Percentiles rank a stretch among this genome's conserved stretches.
These are phyloP conservation scores for Athelia sp. DNA, from an alignment of 1,284 basidiomycete species.

Conservation along the genomic window DNA sequence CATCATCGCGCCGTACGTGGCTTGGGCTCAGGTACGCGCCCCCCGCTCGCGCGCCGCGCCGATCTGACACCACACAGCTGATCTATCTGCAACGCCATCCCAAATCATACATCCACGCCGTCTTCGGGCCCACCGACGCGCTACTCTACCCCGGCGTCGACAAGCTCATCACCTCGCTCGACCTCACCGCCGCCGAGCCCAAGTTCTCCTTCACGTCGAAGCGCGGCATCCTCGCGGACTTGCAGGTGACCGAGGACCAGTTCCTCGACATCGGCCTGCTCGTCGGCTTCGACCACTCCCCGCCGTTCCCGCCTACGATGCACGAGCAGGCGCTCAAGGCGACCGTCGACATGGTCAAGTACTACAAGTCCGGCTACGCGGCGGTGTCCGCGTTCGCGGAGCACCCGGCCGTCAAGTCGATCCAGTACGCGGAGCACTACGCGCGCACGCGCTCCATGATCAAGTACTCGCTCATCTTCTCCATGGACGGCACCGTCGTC, in stretches of 20 bases:
- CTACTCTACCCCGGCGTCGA: slow-evolving; percentile 90
- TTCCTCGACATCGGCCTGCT: slow-evolving; percentile 94
- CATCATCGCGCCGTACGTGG: slow-evolving; percentile 91
- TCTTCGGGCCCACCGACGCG: slow-evolving; percentile 88
- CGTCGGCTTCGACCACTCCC: slow-evolving; percentile 84
- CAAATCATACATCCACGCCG: slow-evolving; percentile 92
- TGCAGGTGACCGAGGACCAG: slow-evolving; percentile 82
- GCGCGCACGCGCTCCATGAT: slow-evolving; percentile 90
- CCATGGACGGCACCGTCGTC: slow-evolving; percentile 84
- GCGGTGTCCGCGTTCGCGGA: slow-evolving; percentile 77
- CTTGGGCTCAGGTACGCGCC: slow-evolving; percentile 82
- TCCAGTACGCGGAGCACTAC: slow-evolving; percentile 83
- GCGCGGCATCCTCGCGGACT: slow-evolving; percentile 68
- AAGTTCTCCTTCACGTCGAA: slow-evolving; percentile 89
- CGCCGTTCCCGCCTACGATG: slow-evolving; percentile 81
- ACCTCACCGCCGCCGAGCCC: slow-evolving; percentile 61
- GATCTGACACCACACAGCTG: slow-evolving; percentile 44
- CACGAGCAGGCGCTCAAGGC: slow-evolving; percentile 79
- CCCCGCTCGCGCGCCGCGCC: slow-evolving; percentile 6
- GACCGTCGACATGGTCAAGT: slow-evolving; percentile 85
- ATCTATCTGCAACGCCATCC: slow-evolving; percentile 92
- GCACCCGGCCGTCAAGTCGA: slow-evolving; percentile 71
- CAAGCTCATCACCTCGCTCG: slow-evolving; percentile 85
- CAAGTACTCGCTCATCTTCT: slow-evolving; percentile 88
- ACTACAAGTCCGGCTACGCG: slow-evolving; percentile 82